Percentiles rank a stretch among this genome's conserved stretches.
These are phyloP conservation scores for Trichothecium sympodiale DNA, from an alignment of 2,329 filamentous ascomycete genomes.

Conservation along the genomic window DNA sequence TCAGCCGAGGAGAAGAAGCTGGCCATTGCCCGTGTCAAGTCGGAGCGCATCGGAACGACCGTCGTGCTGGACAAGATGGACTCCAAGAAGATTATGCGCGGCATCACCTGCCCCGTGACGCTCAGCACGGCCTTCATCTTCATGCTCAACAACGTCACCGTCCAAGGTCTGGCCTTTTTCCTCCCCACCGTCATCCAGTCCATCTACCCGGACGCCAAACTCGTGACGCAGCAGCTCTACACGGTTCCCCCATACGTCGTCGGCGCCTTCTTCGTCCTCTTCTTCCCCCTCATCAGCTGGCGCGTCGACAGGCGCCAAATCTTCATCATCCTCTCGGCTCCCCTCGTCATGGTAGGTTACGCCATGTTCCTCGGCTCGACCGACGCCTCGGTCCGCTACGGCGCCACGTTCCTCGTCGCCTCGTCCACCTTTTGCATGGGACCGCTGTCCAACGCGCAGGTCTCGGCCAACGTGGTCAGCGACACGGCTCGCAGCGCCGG, in stretches of 20 bases:
- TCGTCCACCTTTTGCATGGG: constrained; percentile 53
- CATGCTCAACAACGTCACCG: constrained; percentile 57
- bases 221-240: constrained; percentile 55
- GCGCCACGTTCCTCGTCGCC: constrained; percentile 59
- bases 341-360: constrained; percentile 58
- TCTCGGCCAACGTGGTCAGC: constrained; percentile 58
- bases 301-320: constrained; percentile 46
- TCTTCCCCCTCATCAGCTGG: constrained; percentile 52
- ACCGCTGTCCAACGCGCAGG: constrained; percentile 55
- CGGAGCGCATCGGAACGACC: constrained; percentile 51
- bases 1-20: constrained; percentile 53
- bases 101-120: constrained; percentile 53
- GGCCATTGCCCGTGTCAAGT: constrained; percentile 56
- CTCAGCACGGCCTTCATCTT: constrained; percentile 47
- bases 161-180: constrained; percentile 62
- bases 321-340: constrained; percentile 48
- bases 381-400: constrained; percentile 47
- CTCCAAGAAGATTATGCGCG: constrained; percentile 43
- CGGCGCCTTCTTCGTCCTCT: constrained; percentile 54
- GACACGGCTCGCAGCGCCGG: constrained; percentile 58
- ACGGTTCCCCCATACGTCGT: constrained; percentile 63
- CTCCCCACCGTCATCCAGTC: constrained; percentile 55
- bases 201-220: constrained; percentile 47
- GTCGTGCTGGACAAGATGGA: constrained; percentile 55
- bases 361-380: constrained; percentile 55